A percentile compares a stretch with the other conserved stretches of the same genome.
Conservation (phyloP, 345 rosid species). For the Ceriops decandra region DNA sequence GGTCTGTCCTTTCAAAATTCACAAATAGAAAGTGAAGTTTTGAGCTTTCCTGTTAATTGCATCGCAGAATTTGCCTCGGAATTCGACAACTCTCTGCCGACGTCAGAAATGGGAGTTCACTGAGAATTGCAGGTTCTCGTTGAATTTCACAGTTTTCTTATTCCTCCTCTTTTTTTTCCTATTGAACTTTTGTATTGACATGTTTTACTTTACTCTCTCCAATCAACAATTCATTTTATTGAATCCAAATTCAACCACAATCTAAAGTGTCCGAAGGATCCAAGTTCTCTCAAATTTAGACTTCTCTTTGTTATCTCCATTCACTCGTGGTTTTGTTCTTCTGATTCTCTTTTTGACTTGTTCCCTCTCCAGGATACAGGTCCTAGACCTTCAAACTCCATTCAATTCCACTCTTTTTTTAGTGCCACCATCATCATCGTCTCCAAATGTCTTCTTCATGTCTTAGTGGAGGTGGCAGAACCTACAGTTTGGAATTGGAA, state of each 20-base stretch:
- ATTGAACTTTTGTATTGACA: not conserved
- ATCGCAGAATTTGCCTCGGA: not conserved
- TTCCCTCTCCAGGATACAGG: too few relatives aligned
- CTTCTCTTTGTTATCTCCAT: too few relatives aligned
- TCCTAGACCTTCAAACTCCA: not conserved
- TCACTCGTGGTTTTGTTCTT: too few relatives aligned
- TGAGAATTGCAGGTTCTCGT: not conserved
- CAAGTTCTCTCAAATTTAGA: too few relatives aligned
- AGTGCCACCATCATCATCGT: not conserved
- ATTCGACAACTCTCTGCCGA: not conserved
- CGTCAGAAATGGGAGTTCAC: constrained; percentile 9
- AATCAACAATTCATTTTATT: too few relatives aligned
- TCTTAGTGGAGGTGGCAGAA: constrained; percentile 65
- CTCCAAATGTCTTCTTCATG: constrained; percentile 61
- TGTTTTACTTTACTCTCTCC: not conserved
- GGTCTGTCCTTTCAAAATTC: not conserved
- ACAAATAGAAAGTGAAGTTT: not conserved
- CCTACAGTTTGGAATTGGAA: constrained; percentile 72
- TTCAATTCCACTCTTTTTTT: not conserved
- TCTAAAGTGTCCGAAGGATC: not conserved
- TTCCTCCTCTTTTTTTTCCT: not conserved
- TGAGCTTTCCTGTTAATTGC: constrained; percentile 15
- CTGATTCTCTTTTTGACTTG: too few relatives aligned
- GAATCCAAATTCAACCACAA: not conserved
- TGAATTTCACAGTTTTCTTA: not conserved